These are phyloP conservation scores for Cercospora sp. DNA, from an alignment of 2,329 filamentous ascomycete genomes.

Conservation along the genomic window DNA sequence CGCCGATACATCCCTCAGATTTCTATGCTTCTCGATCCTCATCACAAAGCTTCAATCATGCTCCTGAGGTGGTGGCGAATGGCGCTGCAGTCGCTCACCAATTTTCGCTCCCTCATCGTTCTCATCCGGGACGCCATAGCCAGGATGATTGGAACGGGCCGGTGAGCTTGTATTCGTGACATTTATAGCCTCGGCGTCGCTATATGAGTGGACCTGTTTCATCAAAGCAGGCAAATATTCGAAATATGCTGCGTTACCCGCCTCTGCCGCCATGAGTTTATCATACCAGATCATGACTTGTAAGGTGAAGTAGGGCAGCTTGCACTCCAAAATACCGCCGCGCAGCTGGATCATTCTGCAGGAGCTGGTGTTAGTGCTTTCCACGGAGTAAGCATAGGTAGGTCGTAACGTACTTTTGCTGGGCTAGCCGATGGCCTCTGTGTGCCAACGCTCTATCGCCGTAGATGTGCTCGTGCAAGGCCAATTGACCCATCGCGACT, in stretches of 20 bases:
- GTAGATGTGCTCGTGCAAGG: background rate
- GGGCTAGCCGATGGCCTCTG: background rate
- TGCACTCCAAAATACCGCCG: background rate
- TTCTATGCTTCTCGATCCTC: too few relatives aligned
- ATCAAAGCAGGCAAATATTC: background rate
- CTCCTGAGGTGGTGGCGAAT: background rate
- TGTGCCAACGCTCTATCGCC: background rate
- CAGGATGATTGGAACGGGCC: background rate
- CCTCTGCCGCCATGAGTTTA: background rate
- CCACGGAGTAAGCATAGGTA: background rate
- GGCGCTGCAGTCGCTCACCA: background rate
- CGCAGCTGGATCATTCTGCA: background rate
- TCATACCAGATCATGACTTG: conserved; percentile 3
- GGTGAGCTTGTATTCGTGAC: background rate
- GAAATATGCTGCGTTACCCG: background rate
- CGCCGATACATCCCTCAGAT: background rate
- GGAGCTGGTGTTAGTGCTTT: background rate
- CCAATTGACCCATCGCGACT: background rate
- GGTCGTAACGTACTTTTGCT: background rate
- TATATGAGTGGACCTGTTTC: background rate
- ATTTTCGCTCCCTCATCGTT: background rate
- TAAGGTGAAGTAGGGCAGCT: background rate
- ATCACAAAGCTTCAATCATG: background rate
- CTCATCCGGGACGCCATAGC: background rate
- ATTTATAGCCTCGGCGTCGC: background rate